Conservation (phyloP, 2,329 filamentous ascomycete genomes). For the Dactylonectria estremocensis region DNA sequence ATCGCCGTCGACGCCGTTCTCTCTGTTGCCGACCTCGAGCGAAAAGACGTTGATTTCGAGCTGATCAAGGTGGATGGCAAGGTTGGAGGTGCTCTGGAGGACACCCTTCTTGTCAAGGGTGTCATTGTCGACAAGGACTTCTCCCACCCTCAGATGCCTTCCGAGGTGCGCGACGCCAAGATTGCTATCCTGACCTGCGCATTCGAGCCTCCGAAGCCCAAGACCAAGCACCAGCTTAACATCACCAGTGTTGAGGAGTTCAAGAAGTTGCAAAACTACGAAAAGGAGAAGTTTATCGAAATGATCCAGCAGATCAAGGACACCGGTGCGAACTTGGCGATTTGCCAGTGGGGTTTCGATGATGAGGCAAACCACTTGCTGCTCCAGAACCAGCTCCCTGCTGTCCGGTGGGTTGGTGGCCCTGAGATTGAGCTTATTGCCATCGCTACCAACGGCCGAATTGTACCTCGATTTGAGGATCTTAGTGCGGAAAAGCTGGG, state of each 20-base stretch:
- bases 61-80: conserved; percentile 99
- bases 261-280: conserved; percentile 97
- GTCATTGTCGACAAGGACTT: conserved; percentile 99
- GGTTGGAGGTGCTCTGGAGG: conserved; percentile 93
- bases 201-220: conserved; percentile 98
- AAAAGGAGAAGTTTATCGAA: conserved; percentile 95
- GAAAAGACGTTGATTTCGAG: conserved; percentile 98
- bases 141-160: conserved; percentile 99
- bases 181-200: conserved; percentile 97
- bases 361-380: conserved; percentile 98
- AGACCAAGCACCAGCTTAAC: conserved; percentile 99
- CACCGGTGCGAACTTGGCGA: conserved; percentile 95
- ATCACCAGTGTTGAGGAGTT: conserved; percentile 98
- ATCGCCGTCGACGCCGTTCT: conserved; percentile 98
- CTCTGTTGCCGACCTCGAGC: conserved; percentile 94
- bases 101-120: conserved; percentile 94
- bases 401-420: conserved; percentile 97
- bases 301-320: conserved; percentile 99
- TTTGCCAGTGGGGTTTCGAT: conserved; percentile 99
- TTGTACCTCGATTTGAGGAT: conserved; percentile 97
- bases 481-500: conserved; percentile 92
- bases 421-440: conserved; percentile 99
- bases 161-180: conserved; percentile 94
- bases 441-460: conserved; percentile 97
- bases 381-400: conserved; percentile 95